Evolutionary conservation across 495 filamentous ascomycete genomes (phyloP), one percentile per base, ranked within the genome.

Genomic region (Xylaria flabelliformis): DNA sequence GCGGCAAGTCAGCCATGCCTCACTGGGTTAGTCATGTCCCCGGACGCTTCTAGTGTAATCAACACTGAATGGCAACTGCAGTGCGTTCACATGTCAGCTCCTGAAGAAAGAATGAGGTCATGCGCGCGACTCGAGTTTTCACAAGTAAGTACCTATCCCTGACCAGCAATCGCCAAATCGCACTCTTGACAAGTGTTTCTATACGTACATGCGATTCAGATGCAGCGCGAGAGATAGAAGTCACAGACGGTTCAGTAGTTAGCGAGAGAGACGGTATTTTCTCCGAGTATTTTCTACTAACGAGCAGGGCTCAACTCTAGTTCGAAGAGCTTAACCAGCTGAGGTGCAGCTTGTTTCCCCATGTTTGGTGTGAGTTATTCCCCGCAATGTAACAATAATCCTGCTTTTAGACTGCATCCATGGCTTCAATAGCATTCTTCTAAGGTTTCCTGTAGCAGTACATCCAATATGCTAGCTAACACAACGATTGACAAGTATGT

Each of bases 81-180:
- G 29, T 1, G 64, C 46, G 8, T 69, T 69, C 67, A 69, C 67
- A 69, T 69, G 67, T 69, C 67, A 69, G 42, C 21, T 34, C 26
- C 55, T 32, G 51, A 46, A 46, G 42, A 21, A 69, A 50, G 67
- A 55, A 78, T 78, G 76, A 78, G 74, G 74, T 78, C 76, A 78
- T 78, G 72, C 24, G 72, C 66, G 53, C 68, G 67, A 69, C 56
- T 69, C 56, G 26, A 34, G 36, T 58, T 69, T 62, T 61, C 58
- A 21, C 17, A 32, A 32, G 15, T 32, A 29, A 29, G 26, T 29
- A 29, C 26, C 26, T 29, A 32, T 55, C 53, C 26, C 9, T 32
- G 53, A 32, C 12, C 12, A 17, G 53, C 4, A 56, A 56, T 12
- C 13, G 51, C 51, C 10, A 56, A 53, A 53, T 12, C 24, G 51